Conservation (phyloP, 2,329 filamentous ascomycete genomes). For the Zasmidium cellare region DNA sequence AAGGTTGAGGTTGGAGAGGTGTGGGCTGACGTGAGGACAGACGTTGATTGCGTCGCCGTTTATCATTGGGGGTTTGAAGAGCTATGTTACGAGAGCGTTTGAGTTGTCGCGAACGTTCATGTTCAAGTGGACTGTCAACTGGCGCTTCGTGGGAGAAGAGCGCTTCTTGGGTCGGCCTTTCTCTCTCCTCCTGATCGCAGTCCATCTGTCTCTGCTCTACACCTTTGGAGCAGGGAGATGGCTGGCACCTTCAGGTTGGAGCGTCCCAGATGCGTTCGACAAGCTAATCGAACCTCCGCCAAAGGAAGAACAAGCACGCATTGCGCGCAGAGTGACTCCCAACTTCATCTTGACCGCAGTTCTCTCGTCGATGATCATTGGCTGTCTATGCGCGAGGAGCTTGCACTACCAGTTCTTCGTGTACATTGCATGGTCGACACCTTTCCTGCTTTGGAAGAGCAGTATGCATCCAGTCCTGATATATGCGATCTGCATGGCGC, state of each 20-base stretch:
- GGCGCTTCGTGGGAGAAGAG: constrained; percentile 89
- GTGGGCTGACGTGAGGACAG: constrained; percentile 36
- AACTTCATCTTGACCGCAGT: constrained; percentile 75
- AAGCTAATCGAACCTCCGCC: constrained; percentile 48
- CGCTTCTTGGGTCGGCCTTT: constrained; percentile 73
- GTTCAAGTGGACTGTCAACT: constrained; percentile 99
- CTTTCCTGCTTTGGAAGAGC: constrained; percentile 81
- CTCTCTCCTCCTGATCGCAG: constrained; percentile 63
- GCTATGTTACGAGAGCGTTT: constrained; percentile 81
- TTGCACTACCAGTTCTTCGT: constrained; percentile 96
- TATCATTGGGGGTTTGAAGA: constrained; percentile 60
- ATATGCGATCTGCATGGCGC: constrained; percentile 69
- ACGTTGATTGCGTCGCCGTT: constrained; percentile 66
- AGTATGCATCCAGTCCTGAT: constrained; percentile 67
- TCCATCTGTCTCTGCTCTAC: constrained; percentile 66
- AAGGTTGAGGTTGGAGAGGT: neutral
- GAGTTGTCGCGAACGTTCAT: constrained; percentile 89
- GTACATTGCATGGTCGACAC: constrained; percentile 86
- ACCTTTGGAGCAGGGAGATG: constrained; percentile 69
- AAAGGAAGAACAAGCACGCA: constrained; percentile 56
- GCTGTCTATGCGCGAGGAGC: constrained; percentile 81
- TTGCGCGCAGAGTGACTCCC: constrained; percentile 63
- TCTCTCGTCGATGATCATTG: constrained; percentile 73
- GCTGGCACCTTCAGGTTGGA: constrained; percentile 66
- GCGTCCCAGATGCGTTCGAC: constrained; percentile 56